Conservation (phyloP, 1,284 basidiomycete genomes). For the Rhodotorula sp. region DNA sequence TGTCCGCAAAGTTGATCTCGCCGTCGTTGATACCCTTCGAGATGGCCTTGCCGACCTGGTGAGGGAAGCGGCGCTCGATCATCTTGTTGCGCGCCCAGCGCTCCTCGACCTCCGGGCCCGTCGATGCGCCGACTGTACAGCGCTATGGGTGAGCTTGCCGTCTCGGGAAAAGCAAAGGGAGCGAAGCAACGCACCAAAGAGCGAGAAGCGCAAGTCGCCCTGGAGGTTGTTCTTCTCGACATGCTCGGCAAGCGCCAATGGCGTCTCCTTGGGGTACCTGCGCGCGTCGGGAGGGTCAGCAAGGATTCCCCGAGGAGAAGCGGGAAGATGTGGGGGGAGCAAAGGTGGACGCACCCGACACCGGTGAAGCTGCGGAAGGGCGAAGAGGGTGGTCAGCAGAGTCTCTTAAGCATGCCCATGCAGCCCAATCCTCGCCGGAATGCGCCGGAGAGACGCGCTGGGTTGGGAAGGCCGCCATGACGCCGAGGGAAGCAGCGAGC, state of each 20-base stretch:
- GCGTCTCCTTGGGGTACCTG: slow-evolving; percentile 57
- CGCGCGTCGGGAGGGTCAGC: not conserved
- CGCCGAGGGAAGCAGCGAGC: not conserved
- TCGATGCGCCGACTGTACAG: slow-evolving; percentile 53
- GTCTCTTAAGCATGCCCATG: fast-evolving
- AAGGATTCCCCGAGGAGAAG: not conserved
- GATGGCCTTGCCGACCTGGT: slow-evolving; percentile 60
- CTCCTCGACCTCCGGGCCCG: slow-evolving; percentile 49
- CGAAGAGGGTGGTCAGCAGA: not conserved
- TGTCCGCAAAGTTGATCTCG: slow-evolving; percentile 41
- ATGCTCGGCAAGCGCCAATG: slow-evolving; percentile 53
- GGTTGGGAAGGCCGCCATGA: not conserved
- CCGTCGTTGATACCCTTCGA: slow-evolving; percentile 59
- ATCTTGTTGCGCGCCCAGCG: slow-evolving; percentile 47
- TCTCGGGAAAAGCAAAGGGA: not conserved
- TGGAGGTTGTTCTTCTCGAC: slow-evolving; percentile 56
- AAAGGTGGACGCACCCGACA: not conserved
- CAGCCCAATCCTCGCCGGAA: too few species aligned
- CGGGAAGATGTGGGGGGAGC: not conserved
- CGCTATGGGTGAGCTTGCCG: not conserved
- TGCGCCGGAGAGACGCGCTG: too few species aligned
- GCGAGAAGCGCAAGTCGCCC: slow-evolving; percentile 59
- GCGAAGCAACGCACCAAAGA: slow-evolving; percentile 48
- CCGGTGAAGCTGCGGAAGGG: slow-evolving; percentile 10
- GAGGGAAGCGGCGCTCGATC: slow-evolving; percentile 58